Evolutionary conservation across 805 yeast genomes (phyloP), one percentile per base, ranked within the genome.

Genomic region (Metschnikowia proteae): DNA sequence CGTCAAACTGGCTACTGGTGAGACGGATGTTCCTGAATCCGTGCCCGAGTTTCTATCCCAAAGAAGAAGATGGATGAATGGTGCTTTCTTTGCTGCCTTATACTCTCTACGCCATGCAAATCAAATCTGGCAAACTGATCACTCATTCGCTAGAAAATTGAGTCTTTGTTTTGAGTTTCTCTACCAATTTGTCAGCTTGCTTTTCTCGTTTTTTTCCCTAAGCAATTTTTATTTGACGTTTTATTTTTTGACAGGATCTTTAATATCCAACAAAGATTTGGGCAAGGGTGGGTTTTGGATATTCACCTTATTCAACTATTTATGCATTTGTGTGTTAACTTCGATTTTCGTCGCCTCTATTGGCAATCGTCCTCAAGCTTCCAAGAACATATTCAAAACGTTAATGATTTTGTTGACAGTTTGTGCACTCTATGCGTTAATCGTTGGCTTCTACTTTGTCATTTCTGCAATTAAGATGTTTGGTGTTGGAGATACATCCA

Each of bases 291-390:
- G 97, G 10, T 82, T 83, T 58, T 83, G 88, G 71, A 68, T 88
- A 27, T 92, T 91, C 66, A 84, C 90, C 43, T 76, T 91, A 38
- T 83, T 94, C 81, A 88, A 90, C 65, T 91, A 94, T 64, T 69
- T 89, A 52, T 82, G 92, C 60, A 78, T 90, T 46, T 83, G 95
- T 64, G 85, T 87, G 17, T 75, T 94, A 58, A 83, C 94, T 9
- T 81, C 95, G n/a, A 84, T 90, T 67, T 87, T 94, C 61, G 84
- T 94, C 56, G 86, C 91, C 33, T 90, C 97, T 0, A 86, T 94
- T 80, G 99, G 99, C 55, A 94, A 94, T 63, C 79, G 98, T 60
- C 99, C 99, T 2, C 98, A 94, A 59, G 99, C 99, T 31, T 92
- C 97, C 0, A 84, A 83, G 49, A 83, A 79, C 45, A 67, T 92